Percentiles rank a stretch among this genome's conserved stretches.
Evolutionary conservation across 2,329 filamentous ascomycete genomes (phyloP).

Genomic region (Paramyrothecium sp.): DNA sequence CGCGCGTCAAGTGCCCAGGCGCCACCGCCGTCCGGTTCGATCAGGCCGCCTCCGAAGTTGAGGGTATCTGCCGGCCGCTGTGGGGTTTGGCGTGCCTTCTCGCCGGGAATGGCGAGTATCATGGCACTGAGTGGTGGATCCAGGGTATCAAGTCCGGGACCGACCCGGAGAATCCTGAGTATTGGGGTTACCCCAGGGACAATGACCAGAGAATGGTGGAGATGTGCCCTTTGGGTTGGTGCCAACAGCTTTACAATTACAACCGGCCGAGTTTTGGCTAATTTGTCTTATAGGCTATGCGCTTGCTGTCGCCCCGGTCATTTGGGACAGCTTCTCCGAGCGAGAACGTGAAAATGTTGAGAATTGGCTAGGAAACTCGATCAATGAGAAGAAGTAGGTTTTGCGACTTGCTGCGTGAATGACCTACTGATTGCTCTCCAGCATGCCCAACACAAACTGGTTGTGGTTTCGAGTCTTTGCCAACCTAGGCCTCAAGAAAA

Average conservation of each 20-base stretch:
- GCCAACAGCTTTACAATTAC: not conserved
- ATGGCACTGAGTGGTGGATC: constrained; percentile 61
- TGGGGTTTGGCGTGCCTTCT: constrained; percentile 73
- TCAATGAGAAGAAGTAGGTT: constrained; percentile 71
- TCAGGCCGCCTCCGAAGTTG: constrained; percentile 72
- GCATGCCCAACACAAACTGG: constrained; percentile 69
- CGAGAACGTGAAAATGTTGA: constrained; percentile 66
- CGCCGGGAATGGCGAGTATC: constrained; percentile 65
- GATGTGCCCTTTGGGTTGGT: constrained; percentile 69
- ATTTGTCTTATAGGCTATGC: constrained; percentile 52
- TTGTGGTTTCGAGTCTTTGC: constrained; percentile 85
- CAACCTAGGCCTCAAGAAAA: constrained; percentile 74
- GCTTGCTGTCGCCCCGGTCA: constrained; percentile 63
- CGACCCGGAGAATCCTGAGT: constrained; percentile 67
- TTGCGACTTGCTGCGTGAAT: too few species aligned
- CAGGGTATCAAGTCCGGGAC: constrained; percentile 70
- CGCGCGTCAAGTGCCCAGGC: constrained; percentile 65
- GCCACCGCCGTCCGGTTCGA: constrained; percentile 75
- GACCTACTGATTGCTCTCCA: constrained; percentile 25
- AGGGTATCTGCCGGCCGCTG: constrained; percentile 72
- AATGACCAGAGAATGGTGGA: constrained; percentile 84
- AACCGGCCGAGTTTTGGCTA: not conserved
- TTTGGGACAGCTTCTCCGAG: constrained; percentile 66
- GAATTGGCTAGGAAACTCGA: constrained; percentile 69
- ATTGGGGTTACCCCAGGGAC: constrained; percentile 74